Conservation (phyloP, 257 asterid species). For the Oldenlandia corymbosa region DNA sequence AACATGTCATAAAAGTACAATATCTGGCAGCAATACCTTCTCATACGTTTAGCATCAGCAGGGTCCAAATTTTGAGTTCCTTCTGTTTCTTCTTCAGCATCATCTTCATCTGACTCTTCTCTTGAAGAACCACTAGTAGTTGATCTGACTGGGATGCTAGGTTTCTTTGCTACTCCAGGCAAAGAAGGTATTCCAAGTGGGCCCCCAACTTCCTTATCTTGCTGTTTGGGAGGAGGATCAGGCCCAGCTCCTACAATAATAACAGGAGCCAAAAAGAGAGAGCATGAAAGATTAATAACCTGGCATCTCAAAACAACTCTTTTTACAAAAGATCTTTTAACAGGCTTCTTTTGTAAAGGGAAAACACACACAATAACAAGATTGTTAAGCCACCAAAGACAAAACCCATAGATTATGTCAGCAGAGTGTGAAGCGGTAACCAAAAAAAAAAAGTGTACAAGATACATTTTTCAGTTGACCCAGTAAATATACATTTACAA, state of each 20-base stretch:
- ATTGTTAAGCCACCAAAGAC: background rate
- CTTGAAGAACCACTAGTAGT: constrained; percentile 88
- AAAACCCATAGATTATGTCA: background rate
- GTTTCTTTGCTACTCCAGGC: constrained; percentile 47
- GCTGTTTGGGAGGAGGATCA: constrained; percentile 38
- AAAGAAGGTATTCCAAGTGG: constrained; percentile 50
- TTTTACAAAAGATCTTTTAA: background rate
- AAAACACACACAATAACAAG: background rate
- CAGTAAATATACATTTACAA: background rate
- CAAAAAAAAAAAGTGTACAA: background rate
- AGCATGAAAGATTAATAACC: background rate
- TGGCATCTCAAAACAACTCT: background rate
- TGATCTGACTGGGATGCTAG: constrained; percentile 58
- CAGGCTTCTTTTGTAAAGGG: background rate
- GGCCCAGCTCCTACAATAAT: constrained; percentile 36
- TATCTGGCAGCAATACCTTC: constrained; percentile 58
- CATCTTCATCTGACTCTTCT: constrained; percentile 88
- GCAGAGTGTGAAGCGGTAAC: background rate
- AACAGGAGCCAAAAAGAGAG: constrained; percentile 9
- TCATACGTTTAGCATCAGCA: constrained; percentile 72
- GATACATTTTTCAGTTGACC: background rate
- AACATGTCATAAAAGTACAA: constrained; percentile 1
- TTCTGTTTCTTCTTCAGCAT: constrained; percentile 77
- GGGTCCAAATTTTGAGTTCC: constrained; percentile 53
- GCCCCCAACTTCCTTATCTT: constrained; percentile 48